A percentile compares a stretch with the other conserved stretches of the same genome.
Conservation (phyloP, 108 stramenopile species). For the Cyclotella cryptica region DNA sequence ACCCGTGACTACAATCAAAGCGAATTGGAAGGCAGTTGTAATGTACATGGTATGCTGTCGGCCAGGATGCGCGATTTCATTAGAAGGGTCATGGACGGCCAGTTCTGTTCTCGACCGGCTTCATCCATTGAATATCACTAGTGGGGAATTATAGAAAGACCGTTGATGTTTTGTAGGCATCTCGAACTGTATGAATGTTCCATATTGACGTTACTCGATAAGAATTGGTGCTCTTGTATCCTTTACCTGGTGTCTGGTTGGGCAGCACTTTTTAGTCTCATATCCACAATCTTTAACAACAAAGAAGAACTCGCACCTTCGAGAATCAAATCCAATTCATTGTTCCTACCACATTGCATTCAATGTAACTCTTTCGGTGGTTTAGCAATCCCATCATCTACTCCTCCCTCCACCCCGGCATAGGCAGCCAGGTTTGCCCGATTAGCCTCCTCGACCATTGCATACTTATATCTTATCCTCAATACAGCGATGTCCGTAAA, state of each 20-base stretch:
- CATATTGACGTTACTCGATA: constrained; percentile 78
- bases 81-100: constrained; percentile 87
- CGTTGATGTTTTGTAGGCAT: constrained; percentile 78
- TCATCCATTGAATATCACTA: constrained; percentile 74
- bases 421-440: constrained; percentile 62
- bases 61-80: constrained; percentile 90
- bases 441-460: constrained; percentile 77
- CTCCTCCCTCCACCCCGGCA: constrained; percentile 29
- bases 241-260: constrained; percentile 89
- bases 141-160: constrained; percentile 60
- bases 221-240: constrained; percentile 90
- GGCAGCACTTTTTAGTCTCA: constrained; percentile 86
- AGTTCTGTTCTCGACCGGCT: constrained; percentile 92
- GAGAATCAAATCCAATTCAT: constrained; percentile 53
- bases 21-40: constrained; percentile 89
- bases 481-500: constrained; percentile 83
- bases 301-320: constrained; percentile 52
- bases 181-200: constrained; percentile 91
- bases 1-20: constrained; percentile 98
- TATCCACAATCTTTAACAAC: constrained; percentile 87
- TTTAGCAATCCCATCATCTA: constrained; percentile 24
- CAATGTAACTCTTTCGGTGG: constrained; percentile 50
- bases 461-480: constrained; percentile 87
- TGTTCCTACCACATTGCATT: constrained; percentile 62
- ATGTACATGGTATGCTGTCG: constrained; percentile 88